Percentiles rank a stretch among this genome's conserved stretches.
phyloP scores from a whole-genome alignment of 2,329 filamentous ascomycete genomes.

The Alternaria consortialis region DNA sequence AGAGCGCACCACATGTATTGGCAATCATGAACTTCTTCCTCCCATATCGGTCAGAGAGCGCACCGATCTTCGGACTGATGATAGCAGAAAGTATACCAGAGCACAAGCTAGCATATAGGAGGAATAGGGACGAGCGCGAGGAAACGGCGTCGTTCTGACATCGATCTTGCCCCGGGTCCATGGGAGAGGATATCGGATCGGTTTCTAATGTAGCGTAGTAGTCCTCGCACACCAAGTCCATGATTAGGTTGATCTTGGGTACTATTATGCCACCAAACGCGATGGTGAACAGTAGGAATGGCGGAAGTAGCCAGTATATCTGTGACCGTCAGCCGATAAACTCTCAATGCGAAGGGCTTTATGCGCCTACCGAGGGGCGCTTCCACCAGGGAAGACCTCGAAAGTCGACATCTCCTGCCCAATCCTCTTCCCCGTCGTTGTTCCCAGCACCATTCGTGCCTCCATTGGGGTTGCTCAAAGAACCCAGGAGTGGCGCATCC shows the following conservation, averaged over 20 bases:
- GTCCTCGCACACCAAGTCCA: slow-evolving; percentile 81
- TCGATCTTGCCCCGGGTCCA: slow-evolving; percentile 62
- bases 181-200: slow-evolving; percentile 50
- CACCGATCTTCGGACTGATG: slow-evolving; percentile 81
- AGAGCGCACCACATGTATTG: slow-evolving; percentile 76
- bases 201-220: slow-evolving; percentile 72
- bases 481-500: slow-evolving; percentile 39
- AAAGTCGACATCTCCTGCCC: slow-evolving; percentile 51
- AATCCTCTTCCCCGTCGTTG: slow-evolving; percentile 31
- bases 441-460: slow-evolving; percentile 17
- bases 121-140: slow-evolving; percentile 78
- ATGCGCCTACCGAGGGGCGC: slow-evolving; percentile 58
- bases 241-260: slow-evolving; percentile 86
- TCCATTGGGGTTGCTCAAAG: slow-evolving; percentile 21
- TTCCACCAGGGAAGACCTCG: slow-evolving; percentile 59
- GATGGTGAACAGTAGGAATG: slow-evolving; percentile 82
- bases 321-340: slow-evolving; percentile 25
- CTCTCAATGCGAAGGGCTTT: not conserved
- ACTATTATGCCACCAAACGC: slow-evolving; percentile 88
- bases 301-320: slow-evolving; percentile 84
- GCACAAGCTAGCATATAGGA: slow-evolving; percentile 76
- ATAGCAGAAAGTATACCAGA: slow-evolving; percentile 81
- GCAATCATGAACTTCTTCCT: slow-evolving; percentile 77
- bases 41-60: slow-evolving; percentile 86
- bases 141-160: slow-evolving; percentile 84